These are phyloP conservation scores for Tuber aestivum DNA, from an alignment of 495 filamentous ascomycete species.

Conservation along the genomic window DNA sequence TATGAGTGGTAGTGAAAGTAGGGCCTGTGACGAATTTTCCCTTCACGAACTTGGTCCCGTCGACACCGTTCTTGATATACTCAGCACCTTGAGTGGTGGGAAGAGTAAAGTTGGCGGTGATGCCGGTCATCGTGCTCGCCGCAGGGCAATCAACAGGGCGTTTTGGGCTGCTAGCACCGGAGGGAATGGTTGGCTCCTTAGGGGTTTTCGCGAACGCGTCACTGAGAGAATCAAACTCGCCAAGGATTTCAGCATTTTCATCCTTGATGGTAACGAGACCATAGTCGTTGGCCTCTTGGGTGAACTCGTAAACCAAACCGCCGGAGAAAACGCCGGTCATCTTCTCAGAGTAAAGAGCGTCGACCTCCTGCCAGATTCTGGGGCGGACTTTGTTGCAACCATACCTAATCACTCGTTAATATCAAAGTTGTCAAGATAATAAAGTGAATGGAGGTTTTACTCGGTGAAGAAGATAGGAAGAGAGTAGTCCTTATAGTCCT, in stretches of 20 bases:
- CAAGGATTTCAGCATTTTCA: slow-evolving; percentile 55
- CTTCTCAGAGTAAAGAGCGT: slow-evolving; percentile 68
- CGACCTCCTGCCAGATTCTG: slow-evolving; percentile 75
- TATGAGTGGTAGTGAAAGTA: slow-evolving; percentile 16
- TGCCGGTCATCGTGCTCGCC: slow-evolving; percentile 28
- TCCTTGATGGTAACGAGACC: slow-evolving; percentile 67
- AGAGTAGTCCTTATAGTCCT: slow-evolving; percentile 81
- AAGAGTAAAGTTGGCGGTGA: slow-evolving; percentile 40
- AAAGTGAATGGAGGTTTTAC: slow-evolving; percentile 42
- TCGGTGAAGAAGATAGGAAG: slow-evolving; percentile 98
- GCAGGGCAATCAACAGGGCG: slow-evolving; percentile 36
- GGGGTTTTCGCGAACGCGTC: slow-evolving; percentile 31
- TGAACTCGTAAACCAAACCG: slow-evolving; percentile 93
- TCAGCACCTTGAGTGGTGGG: slow-evolving; percentile 35
- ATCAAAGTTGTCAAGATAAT: not conserved
- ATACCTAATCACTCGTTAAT: slow-evolving; percentile 35
- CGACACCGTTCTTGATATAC: slow-evolving; percentile 36
- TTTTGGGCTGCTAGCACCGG: slow-evolving; percentile 16
- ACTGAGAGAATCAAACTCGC: slow-evolving; percentile 72
- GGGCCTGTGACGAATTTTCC: slow-evolving; percentile 35
- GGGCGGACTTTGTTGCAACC: slow-evolving; percentile 81
- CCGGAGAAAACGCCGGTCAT: slow-evolving; percentile 96
- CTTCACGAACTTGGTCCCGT: slow-evolving; percentile 32
- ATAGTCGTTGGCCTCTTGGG: slow-evolving; percentile 66
- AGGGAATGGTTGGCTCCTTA: slow-evolving; percentile 24